A percentile compares a stretch with the other conserved stretches of the same genome.
phyloP scores from a whole-genome alignment of 305 asterid species.

The Fraxinus floribunda region DNA sequence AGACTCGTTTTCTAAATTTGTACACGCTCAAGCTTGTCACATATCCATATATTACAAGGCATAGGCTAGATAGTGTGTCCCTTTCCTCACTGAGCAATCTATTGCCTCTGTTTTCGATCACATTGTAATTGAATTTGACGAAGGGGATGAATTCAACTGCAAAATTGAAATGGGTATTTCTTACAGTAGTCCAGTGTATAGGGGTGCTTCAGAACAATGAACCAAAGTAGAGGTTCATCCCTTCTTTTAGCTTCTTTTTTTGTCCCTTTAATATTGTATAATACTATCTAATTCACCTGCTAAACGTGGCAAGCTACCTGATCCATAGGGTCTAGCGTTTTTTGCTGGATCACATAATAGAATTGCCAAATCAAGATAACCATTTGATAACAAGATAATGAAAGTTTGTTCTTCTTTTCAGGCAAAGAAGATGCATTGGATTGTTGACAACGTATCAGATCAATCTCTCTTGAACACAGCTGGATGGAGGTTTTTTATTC shows the following conservation, averaged over 20 bases:
- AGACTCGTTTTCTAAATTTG: not conserved
- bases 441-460: conserved; percentile 68
- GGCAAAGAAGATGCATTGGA: conserved; percentile 80
- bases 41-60: not conserved
- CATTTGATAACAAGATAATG: not conserved
- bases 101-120: not conserved
- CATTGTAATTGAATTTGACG: not conserved
- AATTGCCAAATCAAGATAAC: conserved; percentile 21
- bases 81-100: not conserved
- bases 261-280: not conserved
- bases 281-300: not conserved
- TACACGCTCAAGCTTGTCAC: not conserved
- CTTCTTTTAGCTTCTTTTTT: not conserved
- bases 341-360: conserved; percentile 11
- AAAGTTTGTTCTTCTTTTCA: conserved; percentile 29
- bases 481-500: conserved; percentile 77
- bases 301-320: not conserved
- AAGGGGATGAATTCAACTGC: not conserved
- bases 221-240: not conserved
- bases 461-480: conserved; percentile 78
- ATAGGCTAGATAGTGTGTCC: not conserved
- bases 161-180: not conserved
- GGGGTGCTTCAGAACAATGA: not conserved
- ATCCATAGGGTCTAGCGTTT: not conserved
- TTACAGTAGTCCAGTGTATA: not conserved